phyloP scores from a whole-genome alignment of 768 basidiomycete genomes.

The Lanmaoa pseudosensibilis region DNA sequence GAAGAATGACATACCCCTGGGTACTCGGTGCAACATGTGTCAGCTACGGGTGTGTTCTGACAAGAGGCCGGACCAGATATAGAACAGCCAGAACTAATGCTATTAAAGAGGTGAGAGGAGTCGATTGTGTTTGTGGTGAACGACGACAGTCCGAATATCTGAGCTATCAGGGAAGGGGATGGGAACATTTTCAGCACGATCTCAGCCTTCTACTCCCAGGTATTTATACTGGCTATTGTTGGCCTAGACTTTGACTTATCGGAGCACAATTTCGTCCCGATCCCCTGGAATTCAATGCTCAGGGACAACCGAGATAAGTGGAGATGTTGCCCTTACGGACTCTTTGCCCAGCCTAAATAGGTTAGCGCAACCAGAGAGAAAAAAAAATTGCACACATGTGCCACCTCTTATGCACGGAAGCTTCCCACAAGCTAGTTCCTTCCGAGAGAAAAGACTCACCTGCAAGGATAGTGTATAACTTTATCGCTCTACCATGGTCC shows the following conservation, averaged over 20 bases:
- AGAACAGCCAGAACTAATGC: conserved; percentile 52
- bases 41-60: conserved; percentile 45
- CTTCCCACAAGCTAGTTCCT: background rate
- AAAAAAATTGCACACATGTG: background rate
- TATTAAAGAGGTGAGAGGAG: conserved; percentile 30
- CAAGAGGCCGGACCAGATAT: conserved; percentile 53
- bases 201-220: background rate
- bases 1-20: conserved; percentile 52
- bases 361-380: too few relatives aligned
- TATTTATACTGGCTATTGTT: conserved; percentile 6
- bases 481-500: too few relatives aligned
- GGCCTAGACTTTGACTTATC: background rate
- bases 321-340: background rate
- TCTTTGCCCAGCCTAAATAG: background rate
- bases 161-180: conserved; percentile 22
- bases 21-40: conserved; percentile 63
- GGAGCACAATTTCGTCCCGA: background rate
- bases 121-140: conserved; percentile 21
- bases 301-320: background rate
- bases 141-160: conserved; percentile 22
- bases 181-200: conserved; percentile 14
- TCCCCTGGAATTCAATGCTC: background rate
- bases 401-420: background rate
- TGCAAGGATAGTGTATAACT: too few relatives aligned
- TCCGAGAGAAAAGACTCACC: background rate